A percentile compares a stretch with the other conserved stretches of the same genome.
Evolutionary conservation across 2,329 filamentous ascomycete species (phyloP).

Genomic region (Gaeumannomyces sp.): DNA sequence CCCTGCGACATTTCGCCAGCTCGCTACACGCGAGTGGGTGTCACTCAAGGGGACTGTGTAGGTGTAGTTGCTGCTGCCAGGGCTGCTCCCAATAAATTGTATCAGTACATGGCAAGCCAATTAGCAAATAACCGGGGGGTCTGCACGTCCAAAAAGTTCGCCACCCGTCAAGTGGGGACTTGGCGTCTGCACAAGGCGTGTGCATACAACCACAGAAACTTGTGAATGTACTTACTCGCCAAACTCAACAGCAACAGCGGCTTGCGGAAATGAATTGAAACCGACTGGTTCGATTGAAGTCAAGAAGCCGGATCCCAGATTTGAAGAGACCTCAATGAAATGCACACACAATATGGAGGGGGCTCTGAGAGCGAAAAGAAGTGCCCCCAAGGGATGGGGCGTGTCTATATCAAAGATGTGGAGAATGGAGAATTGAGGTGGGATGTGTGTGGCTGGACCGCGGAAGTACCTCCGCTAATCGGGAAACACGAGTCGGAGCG

Average conservation of each 20-base stretch:
- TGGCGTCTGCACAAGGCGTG: background rate
- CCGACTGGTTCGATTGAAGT: too few relatives aligned
- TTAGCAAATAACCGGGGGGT: background rate
- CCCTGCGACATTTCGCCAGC: constrained; percentile 7
- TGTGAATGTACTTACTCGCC: background rate
- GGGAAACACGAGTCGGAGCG: background rate
- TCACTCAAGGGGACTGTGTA: background rate
- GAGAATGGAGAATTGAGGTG: background rate
- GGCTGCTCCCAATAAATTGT: background rate
- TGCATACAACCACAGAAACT: background rate
- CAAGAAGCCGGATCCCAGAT: background rate
- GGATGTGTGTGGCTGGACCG: background rate
- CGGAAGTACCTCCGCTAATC: background rate
- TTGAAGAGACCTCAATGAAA: background rate
- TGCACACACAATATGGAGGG: background rate
- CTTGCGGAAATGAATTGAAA: background rate
- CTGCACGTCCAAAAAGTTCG: background rate
- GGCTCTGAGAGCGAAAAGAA: background rate
- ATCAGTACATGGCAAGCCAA: background rate
- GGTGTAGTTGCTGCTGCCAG: background rate
- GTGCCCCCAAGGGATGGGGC: background rate
- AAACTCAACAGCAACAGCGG: background rate
- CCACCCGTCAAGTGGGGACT: background rate
- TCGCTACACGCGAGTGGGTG: background rate
- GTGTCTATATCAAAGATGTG: constrained; percentile 1